phyloP scores from a whole-genome alignment of 1,284 basidiomycete genomes.

The Microbotryum saponariae region DNA sequence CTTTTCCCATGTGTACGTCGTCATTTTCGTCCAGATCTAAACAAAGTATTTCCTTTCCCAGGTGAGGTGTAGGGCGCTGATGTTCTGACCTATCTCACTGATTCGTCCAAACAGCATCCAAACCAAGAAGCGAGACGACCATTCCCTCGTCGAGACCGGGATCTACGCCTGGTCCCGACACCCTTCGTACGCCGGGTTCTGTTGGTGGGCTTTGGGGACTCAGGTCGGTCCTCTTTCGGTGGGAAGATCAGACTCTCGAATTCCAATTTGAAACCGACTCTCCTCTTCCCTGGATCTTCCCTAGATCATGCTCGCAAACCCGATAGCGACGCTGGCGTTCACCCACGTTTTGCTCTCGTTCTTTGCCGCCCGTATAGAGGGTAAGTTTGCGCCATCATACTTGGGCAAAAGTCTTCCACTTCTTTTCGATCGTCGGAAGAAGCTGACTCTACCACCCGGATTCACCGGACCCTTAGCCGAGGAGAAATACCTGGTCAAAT shows the following conservation, averaged over 20 bases:
- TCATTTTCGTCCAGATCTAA: not conserved
- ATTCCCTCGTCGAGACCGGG: conserved; percentile 67
- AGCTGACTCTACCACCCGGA: not conserved
- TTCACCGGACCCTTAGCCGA: conserved; percentile 52
- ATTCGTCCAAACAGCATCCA: too few relatives aligned
- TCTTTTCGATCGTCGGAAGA: not conserved
- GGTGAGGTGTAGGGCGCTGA: too few relatives aligned
- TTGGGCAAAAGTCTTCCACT: not conserved
- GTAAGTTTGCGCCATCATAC: conserved; percentile 47
- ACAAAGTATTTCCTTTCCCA: not conserved
- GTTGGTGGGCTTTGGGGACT: conserved; percentile 93
- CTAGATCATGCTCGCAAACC: conserved; percentile 88
- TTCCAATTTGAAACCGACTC: not conserved
- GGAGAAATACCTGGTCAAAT: conserved; percentile 60
- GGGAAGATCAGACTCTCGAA: too few relatives aligned
- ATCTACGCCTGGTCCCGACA: conserved; percentile 83
- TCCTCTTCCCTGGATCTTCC: too few relatives aligned
- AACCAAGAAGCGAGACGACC: conserved; percentile 39
- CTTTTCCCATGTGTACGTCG: conserved; percentile 66
- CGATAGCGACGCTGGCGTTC: conserved; percentile 54
- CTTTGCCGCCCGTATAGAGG: conserved; percentile 70
- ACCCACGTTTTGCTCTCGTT: conserved; percentile 68
- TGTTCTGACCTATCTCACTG: not conserved
- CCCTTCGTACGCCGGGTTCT: conserved; percentile 95
- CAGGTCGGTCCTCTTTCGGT: conserved; percentile 18